Base-by-base conservation (phyloP, 169 alveolate species). In the Plasmodium relictum region DNA sequence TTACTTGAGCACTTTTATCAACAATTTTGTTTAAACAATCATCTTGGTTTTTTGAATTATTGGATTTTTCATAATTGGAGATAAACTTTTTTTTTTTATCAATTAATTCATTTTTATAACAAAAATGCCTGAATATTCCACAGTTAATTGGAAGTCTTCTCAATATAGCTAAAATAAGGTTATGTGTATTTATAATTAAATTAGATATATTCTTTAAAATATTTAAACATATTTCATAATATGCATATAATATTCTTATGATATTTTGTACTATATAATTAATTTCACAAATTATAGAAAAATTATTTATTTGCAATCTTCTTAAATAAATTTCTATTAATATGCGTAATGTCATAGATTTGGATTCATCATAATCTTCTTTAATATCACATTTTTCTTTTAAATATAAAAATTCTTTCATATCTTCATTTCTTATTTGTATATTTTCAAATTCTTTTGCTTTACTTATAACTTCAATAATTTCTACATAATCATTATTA, bases 251-350 rank as follows among this genome's bases (percentile, higher is more conserved):
- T 10, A 98, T 93, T 91, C 99, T 95, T n/a, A 97, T 97, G 20
- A 97, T 88, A 85, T 98, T 98, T 88, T 98, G 98, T 48, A 97
- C 95, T 42, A 97, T 93, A 80, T 97, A 98, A 86, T 95, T 93
- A 87, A 97, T 94, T 95, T 98, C 99, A 89, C 98, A 96, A 24
- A 97, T 93, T 37, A 98, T 94, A 45, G 98, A 96, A 85, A 97
- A 96, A 45, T 98, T 95, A 90, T 93, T 96, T 56, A 97, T 90
- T 16, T 88, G 89, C 18, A 83, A 61, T 31, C 98, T 95, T 88
- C 95, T 92, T 50, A 97, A 95, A 73, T 97, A 97, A 4, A 96
- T 94, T 68, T 97, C 97, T 56, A 98, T 89, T 18, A 98, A 95
- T n/a, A 97, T 88, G 12, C 74, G 89, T 50, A 78, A 16, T 0